Evolutionary conservation across 2,329 filamentous ascomycete genomes (phyloP).

Genomic region (Colletotrichum ledebouriae): DNA sequence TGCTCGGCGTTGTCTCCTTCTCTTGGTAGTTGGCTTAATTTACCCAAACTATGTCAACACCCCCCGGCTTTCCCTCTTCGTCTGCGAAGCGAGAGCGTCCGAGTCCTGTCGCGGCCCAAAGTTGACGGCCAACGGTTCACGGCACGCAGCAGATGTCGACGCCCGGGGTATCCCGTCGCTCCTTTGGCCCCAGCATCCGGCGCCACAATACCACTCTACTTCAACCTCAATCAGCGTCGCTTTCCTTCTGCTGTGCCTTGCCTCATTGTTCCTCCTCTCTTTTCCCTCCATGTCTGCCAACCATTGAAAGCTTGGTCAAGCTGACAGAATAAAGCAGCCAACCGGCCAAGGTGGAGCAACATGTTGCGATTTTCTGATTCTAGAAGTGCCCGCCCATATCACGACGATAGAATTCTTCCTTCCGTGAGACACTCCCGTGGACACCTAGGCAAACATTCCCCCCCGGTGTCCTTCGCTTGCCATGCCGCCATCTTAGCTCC

Average conservation of each 20-base stretch:
- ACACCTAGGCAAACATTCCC: slow-evolving; percentile 5
- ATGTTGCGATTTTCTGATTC: slow-evolving; percentile 51
- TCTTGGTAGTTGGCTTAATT: slow-evolving; percentile 34
- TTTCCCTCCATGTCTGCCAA: neutral
- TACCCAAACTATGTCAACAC: slow-evolving; percentile 43
- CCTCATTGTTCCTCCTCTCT: neutral
- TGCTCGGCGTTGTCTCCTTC: slow-evolving; percentile 28
- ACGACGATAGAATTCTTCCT: slow-evolving; percentile 11
- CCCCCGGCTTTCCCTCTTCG: slow-evolving; percentile 34
- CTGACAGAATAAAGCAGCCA: slow-evolving; percentile 41
- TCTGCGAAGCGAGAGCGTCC: slow-evolving; percentile 31
- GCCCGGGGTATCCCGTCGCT: neutral
- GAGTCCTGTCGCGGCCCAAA: slow-evolving; percentile 20
- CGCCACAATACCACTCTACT: slow-evolving; percentile 39
- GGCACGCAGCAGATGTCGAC: slow-evolving; percentile 32
- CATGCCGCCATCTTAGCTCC: slow-evolving; percentile 24
- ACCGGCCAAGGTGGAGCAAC: slow-evolving; percentile 55
- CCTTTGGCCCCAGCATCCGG: neutral
- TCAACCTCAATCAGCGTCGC: slow-evolving; percentile 30
- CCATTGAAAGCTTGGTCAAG: slow-evolving; percentile 37
- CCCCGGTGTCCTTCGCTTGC: slow-evolving; percentile 22
- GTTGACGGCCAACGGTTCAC: slow-evolving; percentile 13
- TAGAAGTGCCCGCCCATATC: slow-evolving; percentile 19
- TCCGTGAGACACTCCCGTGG: slow-evolving; percentile 3
- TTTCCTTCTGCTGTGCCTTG: slow-evolving; percentile 20